Conservation (phyloP, 1,284 basidiomycete species). For the Marasmius sp. region DNA sequence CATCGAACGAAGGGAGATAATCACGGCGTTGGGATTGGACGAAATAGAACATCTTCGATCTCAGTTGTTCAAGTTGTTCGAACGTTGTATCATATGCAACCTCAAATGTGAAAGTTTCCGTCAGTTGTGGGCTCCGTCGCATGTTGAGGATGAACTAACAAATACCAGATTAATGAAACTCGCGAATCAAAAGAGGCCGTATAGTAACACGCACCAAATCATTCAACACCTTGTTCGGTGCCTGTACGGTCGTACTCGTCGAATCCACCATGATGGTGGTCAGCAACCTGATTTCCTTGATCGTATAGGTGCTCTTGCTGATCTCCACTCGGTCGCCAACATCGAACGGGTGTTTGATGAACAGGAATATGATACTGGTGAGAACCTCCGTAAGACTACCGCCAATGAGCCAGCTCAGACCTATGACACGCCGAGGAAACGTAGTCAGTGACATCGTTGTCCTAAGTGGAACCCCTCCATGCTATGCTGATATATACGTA, state of each 20-base stretch:
- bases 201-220: slow-evolving; percentile 48
- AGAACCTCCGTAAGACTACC: slow-evolving; percentile 67
- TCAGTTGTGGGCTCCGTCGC: slow-evolving; percentile 70
- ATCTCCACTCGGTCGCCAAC: slow-evolving; percentile 79
- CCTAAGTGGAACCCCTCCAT: neutral
- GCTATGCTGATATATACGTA: slow-evolving; percentile 19
- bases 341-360: slow-evolving; percentile 87
- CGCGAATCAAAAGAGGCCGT: neutral
- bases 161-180: slow-evolving; percentile 11
- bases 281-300: slow-evolving; percentile 85
- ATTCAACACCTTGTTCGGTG: slow-evolving; percentile 71
- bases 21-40: slow-evolving; percentile 71
- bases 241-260: slow-evolving; percentile 59
- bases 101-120: slow-evolving; percentile 79
- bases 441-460: neutral
- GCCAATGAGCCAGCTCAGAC: slow-evolving; percentile 90
- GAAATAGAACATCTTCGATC: slow-evolving; percentile 82
- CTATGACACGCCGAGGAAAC: slow-evolving; percentile 27
- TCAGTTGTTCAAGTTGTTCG: slow-evolving; percentile 79
- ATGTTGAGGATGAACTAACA: slow-evolving; percentile 69
- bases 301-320: slow-evolving; percentile 64
- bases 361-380: slow-evolving; percentile 83
- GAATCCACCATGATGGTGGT: slow-evolving; percentile 76
- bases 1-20: slow-evolving; percentile 74
- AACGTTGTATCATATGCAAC: slow-evolving; percentile 82